Evolutionary conservation across 352 stramenopile species (phyloP).

Genomic region (Blastocystis sp.): DNA sequence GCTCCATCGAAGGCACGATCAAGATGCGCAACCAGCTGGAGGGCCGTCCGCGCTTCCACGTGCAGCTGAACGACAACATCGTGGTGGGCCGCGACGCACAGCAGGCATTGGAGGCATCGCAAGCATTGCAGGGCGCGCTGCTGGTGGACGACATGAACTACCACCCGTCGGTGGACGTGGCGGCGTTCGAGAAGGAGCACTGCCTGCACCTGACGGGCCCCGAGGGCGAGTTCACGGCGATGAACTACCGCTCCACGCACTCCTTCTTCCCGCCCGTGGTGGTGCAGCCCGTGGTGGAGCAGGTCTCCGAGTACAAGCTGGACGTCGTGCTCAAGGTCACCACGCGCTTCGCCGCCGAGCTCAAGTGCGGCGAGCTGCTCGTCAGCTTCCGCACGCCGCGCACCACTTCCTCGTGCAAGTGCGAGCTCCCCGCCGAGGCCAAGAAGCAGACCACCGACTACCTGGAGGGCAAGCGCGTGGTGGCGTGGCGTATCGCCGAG

Average conservation of each 20-base stretch:
- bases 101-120: no score
- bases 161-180: slow-evolving; percentile 52
- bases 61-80: slow-evolving; percentile 51
- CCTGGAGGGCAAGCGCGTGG: slow-evolving; percentile 43
- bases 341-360: slow-evolving; percentile 32
- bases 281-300: slow-evolving; percentile 53
- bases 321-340: slow-evolving; percentile 64
- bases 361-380: slow-evolving; percentile 18
- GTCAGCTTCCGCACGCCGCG: slow-evolving; percentile 39
- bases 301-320: slow-evolving; percentile 56
- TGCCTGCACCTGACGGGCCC: slow-evolving; percentile 32
- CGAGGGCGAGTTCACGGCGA: slow-evolving; percentile 38
- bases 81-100: not conserved
- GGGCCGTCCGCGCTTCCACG: slow-evolving; percentile 42
- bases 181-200: slow-evolving; percentile 43
- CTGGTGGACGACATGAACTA: slow-evolving; percentile 56
- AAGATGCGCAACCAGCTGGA: slow-evolving; percentile 41
- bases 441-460: slow-evolving; percentile 64
- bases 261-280: slow-evolving; percentile 49
- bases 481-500: slow-evolving; percentile 43
- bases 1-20: slow-evolving; percentile 41
- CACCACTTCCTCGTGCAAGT: slow-evolving; percentile 34
- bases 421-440: slow-evolving; percentile 33
- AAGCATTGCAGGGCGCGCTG: slow-evolving; percentile 11
- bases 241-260: slow-evolving; percentile 58